phyloP scores from a whole-genome alignment of 1,139 yeast genomes.

The Yamadazyma triangularis region DNA sequence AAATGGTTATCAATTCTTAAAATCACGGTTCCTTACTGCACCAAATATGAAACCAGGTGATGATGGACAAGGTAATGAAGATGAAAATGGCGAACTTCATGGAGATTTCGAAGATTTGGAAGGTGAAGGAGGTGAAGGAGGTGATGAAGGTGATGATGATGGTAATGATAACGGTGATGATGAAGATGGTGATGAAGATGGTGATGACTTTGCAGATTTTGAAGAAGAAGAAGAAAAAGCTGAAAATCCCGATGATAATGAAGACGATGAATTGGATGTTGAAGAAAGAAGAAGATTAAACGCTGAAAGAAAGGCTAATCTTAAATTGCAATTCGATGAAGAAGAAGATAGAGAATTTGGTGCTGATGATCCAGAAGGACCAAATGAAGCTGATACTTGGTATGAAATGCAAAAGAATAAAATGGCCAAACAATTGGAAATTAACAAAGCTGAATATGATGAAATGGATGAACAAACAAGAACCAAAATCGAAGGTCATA shows the following conservation, averaged over 20 bases:
- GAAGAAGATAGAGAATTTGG: slow-evolving; percentile 79
- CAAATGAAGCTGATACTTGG: slow-evolving; percentile 87
- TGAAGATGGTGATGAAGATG: slow-evolving; percentile 28
- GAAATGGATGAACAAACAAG: slow-evolving; percentile 74
- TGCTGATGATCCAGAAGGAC: slow-evolving; percentile 71
- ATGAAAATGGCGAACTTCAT: slow-evolving; percentile 45
- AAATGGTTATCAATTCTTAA: slow-evolving; percentile 44
- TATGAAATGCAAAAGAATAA: slow-evolving; percentile 95
- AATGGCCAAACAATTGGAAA: slow-evolving; percentile 92
- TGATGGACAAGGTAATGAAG: slow-evolving; percentile 42
- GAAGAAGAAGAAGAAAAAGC: slow-evolving; percentile 42
- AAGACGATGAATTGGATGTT: slow-evolving; percentile 43
- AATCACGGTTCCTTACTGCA: slow-evolving; percentile 63
- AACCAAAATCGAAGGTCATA: slow-evolving; percentile 80
- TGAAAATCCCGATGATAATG: slow-evolving; percentile 50
- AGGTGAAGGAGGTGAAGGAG: no score
- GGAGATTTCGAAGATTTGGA: slow-evolving; percentile 85
- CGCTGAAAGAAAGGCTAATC: slow-evolving; percentile 85
- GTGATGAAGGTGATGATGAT: no score
- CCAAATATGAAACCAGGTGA: slow-evolving; percentile 40
- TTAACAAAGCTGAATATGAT: slow-evolving; percentile 76
- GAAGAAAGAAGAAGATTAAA: slow-evolving; percentile 74
- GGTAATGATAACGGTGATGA: slow-evolving; percentile 19
- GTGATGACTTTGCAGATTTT: slow-evolving; percentile 49
- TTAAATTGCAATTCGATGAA: slow-evolving; percentile 85